Percentiles rank a stretch among this genome's conserved stretches.
phyloP scores from a whole-genome alignment of 139 green algal species.

The Medakamo hakoo region DNA sequence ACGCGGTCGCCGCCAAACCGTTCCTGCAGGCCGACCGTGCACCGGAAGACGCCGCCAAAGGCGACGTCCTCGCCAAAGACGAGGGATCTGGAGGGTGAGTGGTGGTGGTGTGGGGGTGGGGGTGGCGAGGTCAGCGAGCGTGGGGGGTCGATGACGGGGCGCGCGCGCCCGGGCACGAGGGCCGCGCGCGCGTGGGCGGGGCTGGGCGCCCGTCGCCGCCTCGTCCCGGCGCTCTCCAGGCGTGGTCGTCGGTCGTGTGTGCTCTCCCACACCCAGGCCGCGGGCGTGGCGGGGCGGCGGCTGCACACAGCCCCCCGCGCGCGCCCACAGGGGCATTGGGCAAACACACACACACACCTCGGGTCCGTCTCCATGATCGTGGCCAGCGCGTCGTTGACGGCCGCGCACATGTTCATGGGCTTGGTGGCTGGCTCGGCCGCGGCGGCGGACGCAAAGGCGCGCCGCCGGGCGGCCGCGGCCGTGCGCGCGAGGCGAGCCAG shows the following conservation, averaged over 20 bases:
- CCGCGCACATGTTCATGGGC: constrained; percentile 63
- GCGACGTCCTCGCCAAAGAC: constrained; percentile 82
- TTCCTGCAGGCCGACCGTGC: constrained; percentile 60
- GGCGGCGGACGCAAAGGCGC: too few species aligned
- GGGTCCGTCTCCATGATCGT: constrained; percentile 46
- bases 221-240: not conserved
- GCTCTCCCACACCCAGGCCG: not conserved
- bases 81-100: constrained; percentile 26
- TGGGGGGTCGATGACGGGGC: not conserved
- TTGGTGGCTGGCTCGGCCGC: not conserved
- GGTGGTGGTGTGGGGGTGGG: not conserved
- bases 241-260: not conserved
- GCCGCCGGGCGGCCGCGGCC: too few species aligned
- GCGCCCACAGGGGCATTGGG: not conserved
- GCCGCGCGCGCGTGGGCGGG: too few species aligned
- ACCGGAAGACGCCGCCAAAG: constrained; percentile 88
- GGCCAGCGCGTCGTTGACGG: constrained; percentile 71
- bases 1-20: constrained; percentile 55
- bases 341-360: constrained; percentile 20
- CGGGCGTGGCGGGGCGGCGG: not conserved
- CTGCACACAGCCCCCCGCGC: not conserved
- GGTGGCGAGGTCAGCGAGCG: not conserved
- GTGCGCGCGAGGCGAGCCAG: too few species aligned
- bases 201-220: not conserved
- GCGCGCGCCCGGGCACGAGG: too few species aligned